Conservation (phyloP, 2,329 filamentous ascomycete species). For the Alternaria ventricosa region DNA sequence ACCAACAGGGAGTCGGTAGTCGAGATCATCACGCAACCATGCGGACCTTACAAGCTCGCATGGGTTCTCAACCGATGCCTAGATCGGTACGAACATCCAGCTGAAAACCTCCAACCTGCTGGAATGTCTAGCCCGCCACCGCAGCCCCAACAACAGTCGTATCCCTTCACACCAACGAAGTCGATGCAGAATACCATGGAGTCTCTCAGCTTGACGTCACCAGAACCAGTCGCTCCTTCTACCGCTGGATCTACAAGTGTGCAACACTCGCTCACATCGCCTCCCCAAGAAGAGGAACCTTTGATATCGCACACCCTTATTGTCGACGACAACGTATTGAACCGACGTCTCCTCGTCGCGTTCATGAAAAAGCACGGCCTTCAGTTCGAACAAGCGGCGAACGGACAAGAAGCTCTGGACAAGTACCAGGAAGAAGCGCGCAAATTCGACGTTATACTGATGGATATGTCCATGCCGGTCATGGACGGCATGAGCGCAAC, state of each 20-base stretch:
- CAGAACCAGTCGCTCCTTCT: background rate
- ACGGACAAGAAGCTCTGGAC: slow-evolving; percentile 41
- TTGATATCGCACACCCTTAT: slow-evolving; percentile 35
- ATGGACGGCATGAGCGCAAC: slow-evolving; percentile 48
- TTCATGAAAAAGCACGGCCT: slow-evolving; percentile 39
- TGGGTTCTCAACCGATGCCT: slow-evolving; percentile 38
- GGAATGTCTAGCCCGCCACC: background rate
- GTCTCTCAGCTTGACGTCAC: background rate
- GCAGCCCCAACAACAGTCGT: background rate
- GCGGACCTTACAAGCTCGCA: slow-evolving; percentile 43
- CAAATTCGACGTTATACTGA: slow-evolving; percentile 37
- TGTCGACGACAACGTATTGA: slow-evolving; percentile 50
- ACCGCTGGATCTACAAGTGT: background rate
- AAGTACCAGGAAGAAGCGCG: slow-evolving; percentile 24
- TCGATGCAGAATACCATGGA: background rate
- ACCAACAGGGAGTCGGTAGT: slow-evolving; percentile 38
- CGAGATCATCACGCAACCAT: slow-evolving; percentile 46
- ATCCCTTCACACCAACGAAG: background rate
- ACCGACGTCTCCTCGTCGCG: slow-evolving; percentile 44
- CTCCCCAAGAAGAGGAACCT: background rate
- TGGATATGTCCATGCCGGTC: slow-evolving; percentile 49
- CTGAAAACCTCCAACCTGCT: slow-evolving; percentile 23
- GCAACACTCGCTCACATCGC: background rate
- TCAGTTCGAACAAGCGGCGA: slow-evolving; percentile 35
- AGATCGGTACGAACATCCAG: slow-evolving; percentile 30